Base-by-base conservation (phyloP, 345 rosid genomes). In the Lepidium aucheri region DNA sequence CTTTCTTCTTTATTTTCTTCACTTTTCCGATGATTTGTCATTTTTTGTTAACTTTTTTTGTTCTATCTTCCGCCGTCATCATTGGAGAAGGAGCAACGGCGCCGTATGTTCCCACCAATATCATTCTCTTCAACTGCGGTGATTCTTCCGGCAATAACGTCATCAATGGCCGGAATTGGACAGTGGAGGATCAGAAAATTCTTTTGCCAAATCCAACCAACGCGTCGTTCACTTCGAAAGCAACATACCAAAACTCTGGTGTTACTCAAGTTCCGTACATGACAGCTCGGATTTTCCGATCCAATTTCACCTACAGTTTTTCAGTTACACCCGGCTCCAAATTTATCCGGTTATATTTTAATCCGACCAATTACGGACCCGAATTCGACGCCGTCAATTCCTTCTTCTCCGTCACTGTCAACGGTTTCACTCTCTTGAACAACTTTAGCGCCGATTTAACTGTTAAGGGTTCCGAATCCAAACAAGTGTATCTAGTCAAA, bases 381-480 rank as follows among this genome's bases (percentile, higher is more conserved):
- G 18, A 9, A 1, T 59, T 78, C 13, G 39, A 63, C 17, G 33
- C 41, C 4, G 39, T 0, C 0, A 17, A 11, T 3, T 72, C 72
- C 6, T 63, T 28, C 45, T 64, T 78, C 22, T 8, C 67, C 14
- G 72, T 78, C 38, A 74, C 3, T 15, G 70, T 53, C 5, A 78
- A 77, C n/a, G 16, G 33, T 10, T 55, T 53, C 53, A 70, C 77
- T 53, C 74, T 81, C 11, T 78, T 76, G 50, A 6, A 26, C 0
- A 76, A 78, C 59, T 81, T 78, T 62, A 76, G 72, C 46, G 82
- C 77, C 0, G 22, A 40, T 44, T 13, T 60, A 67, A 67, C 68
- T 22, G 68, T 7, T 2, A 60, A 6, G 0, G 58, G 14, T 67
- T 53, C 57, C 17, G 1, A 1, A 0, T 0, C 14, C 7, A 6